Evolutionary conservation across 129 eudicot species (phyloP).

Genomic region (Logfia minima): DNA sequence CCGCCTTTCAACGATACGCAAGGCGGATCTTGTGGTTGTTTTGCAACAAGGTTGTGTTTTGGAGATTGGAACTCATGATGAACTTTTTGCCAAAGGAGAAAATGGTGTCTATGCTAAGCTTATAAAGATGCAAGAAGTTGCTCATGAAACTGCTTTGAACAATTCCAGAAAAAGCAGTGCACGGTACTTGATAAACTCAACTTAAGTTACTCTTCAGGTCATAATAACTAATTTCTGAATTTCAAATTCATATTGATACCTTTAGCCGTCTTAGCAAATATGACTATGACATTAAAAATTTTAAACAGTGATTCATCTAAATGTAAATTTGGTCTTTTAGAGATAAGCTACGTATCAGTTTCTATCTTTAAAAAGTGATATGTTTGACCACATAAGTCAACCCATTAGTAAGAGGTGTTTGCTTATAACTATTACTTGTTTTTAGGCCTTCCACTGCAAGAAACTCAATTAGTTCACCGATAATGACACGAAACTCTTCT

Average conservation of each 20-base stretch:
- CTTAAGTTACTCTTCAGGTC: not conserved
- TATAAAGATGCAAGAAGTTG: slow-evolving; percentile 85
- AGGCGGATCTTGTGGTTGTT: slow-evolving; percentile 93
- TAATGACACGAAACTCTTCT: slow-evolving; percentile 88
- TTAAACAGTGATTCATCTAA: not conserved
- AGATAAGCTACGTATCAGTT: not conserved
- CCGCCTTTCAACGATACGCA: slow-evolving; percentile 92
- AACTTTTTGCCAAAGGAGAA: slow-evolving; percentile 80
- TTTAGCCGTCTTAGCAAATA: not conserved
- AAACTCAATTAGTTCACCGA: slow-evolving; percentile 93
- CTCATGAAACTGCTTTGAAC: slow-evolving; percentile 78
- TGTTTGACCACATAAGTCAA: slow-evolving; percentile 26
- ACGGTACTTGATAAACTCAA: slow-evolving; percentile 42
- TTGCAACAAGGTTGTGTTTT: slow-evolving; percentile 87
- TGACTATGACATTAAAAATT: not conserved
- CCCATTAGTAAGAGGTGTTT: not conserved
- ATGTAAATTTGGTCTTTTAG: not conserved
- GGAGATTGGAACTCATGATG: slow-evolving; percentile 91
- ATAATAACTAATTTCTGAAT: not conserved
- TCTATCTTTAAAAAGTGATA: not conserved
- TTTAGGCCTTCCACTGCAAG: slow-evolving; percentile 98
- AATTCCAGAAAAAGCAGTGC: slow-evolving; percentile 96
- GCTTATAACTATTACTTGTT: slow-evolving; percentile 16
- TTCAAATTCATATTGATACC: not conserved
- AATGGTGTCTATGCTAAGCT: slow-evolving; percentile 90